These are phyloP conservation scores for Erythrobasidium hasegawianum DNA, from an alignment of 1,284 basidiomycete genomes.

Conservation along the genomic window DNA sequence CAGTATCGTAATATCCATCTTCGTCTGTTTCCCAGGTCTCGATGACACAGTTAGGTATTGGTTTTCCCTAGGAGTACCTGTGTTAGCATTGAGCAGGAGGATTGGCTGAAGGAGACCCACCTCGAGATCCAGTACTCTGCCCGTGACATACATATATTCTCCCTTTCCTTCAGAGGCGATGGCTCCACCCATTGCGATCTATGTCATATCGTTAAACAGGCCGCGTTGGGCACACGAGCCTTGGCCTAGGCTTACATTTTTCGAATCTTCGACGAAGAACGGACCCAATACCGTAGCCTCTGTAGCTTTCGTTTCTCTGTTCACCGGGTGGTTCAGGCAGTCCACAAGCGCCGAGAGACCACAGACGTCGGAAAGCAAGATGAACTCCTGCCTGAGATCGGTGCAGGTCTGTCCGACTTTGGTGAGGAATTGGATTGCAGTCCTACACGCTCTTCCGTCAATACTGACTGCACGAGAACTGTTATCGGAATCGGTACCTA, in stretches of 20 bases:
- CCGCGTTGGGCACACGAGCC: no score
- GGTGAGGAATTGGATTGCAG: constrained; percentile 70
- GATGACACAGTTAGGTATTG: constrained; percentile 62
- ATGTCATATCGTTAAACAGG: background rate
- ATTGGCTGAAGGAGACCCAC: background rate
- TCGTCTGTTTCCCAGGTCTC: constrained; percentile 86
- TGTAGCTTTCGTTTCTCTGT: constrained; percentile 59
- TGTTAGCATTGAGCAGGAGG: background rate
- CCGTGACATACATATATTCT: constrained; percentile 73
- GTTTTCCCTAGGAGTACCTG: constrained; percentile 57
- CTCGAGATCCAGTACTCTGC: constrained; percentile 58
- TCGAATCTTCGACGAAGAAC: constrained; percentile 76
- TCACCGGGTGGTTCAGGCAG: constrained; percentile 65
- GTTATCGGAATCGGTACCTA: no score
- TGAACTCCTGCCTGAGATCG: constrained; percentile 67
- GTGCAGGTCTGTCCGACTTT: constrained; percentile 67
- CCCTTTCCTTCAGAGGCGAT: constrained; percentile 78
- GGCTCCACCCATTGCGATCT: constrained; percentile 59
- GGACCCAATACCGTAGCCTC: constrained; percentile 76
- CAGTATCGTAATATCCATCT: constrained; percentile 57
- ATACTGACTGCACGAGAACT: no score
- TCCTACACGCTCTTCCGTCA: no score
- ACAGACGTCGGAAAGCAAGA: constrained; percentile 71
- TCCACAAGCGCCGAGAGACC: constrained; percentile 76
- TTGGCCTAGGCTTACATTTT: constrained; percentile 56